Evolutionary conservation across 805 yeast species (phyloP).

Genomic region (Wickerhamiella azyma): DNA sequence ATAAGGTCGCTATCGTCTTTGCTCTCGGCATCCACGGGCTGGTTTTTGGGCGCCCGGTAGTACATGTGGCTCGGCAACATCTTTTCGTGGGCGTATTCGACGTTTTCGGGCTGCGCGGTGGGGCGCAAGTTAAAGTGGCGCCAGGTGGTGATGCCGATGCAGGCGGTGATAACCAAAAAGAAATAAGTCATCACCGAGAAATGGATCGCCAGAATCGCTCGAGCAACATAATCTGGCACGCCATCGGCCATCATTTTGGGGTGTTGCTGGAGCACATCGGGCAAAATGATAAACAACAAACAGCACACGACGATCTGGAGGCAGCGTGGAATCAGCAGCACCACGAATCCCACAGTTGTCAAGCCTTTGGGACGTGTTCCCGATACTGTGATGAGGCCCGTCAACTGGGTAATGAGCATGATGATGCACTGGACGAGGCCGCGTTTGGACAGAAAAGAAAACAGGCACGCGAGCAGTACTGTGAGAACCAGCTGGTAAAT

Average conservation of each 20-base stretch:
- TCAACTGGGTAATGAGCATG: not conserved
- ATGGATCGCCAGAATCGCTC: not conserved
- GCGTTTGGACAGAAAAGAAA: not conserved
- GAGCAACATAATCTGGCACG: not conserved
- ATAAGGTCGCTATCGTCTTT: not conserved
- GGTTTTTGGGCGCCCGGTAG: slow-evolving; percentile 1
- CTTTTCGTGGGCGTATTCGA: not conserved
- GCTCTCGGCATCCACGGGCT: not conserved
- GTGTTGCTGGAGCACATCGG: not conserved
- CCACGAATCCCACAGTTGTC: not conserved
- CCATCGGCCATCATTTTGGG: not conserved
- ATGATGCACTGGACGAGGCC: slow-evolving; percentile 2
- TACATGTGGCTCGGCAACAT: not conserved
- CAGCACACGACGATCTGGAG: not conserved
- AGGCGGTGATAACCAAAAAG: not conserved
- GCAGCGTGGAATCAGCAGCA: not conserved
- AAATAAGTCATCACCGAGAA: not conserved
- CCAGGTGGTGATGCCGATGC: not conserved
- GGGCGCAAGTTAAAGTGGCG: slow-evolving; percentile 1
- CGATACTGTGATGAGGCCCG: not conserved
- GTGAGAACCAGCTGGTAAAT: not conserved
- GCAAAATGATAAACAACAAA: not conserved
- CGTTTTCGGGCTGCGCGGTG: not conserved
- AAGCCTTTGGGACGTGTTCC: slow-evolving; percentile 1
- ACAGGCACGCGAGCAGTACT: not conserved